Conservation (phyloP, 164 flowering plant genomes). For the Magnolia changhungtana region DNA sequence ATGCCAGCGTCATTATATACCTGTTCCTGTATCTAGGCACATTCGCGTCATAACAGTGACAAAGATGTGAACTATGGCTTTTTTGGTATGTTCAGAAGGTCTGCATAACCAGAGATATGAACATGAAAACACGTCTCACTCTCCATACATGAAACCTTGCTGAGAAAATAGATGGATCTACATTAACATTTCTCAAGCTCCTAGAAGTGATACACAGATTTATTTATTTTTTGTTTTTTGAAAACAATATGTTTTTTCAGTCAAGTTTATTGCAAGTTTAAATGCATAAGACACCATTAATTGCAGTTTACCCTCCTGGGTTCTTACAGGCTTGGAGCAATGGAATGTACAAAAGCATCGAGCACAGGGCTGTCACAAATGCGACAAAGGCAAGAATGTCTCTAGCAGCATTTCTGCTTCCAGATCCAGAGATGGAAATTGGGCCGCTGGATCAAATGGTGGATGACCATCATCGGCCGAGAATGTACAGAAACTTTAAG, state of each 20-base stretch:
- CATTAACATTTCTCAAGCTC: too few relatives aligned
- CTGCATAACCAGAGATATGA: neutral
- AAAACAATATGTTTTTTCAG: neutral
- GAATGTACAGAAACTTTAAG: conserved; percentile 13
- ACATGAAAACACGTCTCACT: neutral
- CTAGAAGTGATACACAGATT: too few relatives aligned
- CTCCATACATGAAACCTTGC: too few relatives aligned
- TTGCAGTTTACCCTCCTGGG: neutral
- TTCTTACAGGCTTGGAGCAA: conserved; percentile 21
- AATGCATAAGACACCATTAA: neutral
- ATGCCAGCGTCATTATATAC: too few relatives aligned
- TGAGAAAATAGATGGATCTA: too few relatives aligned
- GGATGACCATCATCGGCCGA: conserved; percentile 4
- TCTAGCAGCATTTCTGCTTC: conserved; percentile 20
- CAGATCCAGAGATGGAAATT: conserved; percentile 13
- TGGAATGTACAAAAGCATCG: conserved; percentile 20
- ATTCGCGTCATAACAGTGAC: too few relatives aligned
- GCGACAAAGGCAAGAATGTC: conserved; percentile 21
- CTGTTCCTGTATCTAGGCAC: too few relatives aligned
- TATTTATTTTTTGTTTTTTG: conserved; percentile 4
- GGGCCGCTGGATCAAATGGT: conserved; percentile 13
- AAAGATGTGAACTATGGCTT: too few relatives aligned
- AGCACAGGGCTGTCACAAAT: conserved; percentile 25
- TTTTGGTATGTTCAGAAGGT: too few relatives aligned
- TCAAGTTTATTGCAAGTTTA: neutral